These are phyloP conservation scores for Metschnikowia baotianmanensis DNA, from an alignment of 805 yeast genomes.

Conservation along the genomic window DNA sequence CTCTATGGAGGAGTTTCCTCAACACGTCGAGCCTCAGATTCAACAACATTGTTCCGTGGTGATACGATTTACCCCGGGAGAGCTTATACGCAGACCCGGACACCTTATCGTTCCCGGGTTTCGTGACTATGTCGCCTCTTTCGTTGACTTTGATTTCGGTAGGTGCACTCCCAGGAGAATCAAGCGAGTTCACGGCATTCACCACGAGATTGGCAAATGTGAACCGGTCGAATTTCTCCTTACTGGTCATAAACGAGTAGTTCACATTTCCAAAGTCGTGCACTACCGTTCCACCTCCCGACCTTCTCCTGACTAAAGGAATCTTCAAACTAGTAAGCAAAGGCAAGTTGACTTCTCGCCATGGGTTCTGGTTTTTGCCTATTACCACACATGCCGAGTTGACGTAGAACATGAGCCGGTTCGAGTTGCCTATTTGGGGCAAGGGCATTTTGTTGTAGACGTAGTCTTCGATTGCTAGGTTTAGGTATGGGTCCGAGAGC, in stretches of 20 bases:
- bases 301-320: constrained; percentile 71
- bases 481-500: constrained; percentile 64
- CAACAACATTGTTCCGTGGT: constrained; percentile 94
- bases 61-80: constrained; percentile 77
- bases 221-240: constrained; percentile 60
- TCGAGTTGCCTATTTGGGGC: constrained; percentile 20
- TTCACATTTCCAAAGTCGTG: constrained; percentile 90
- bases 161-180: constrained; percentile 11
- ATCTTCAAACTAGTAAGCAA: constrained; percentile 48
- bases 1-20: constrained; percentile 55
- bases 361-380: constrained; percentile 95
- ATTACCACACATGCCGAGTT: constrained; percentile 87
- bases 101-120: constrained; percentile 49
- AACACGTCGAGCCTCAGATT: constrained; percentile 60
- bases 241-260: constrained; percentile 73
- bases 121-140: constrained; percentile 76
- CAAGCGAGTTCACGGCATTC: constrained; percentile 26
- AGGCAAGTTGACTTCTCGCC: constrained; percentile 75
- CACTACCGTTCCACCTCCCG: constrained; percentile 97
- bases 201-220: constrained; percentile 49
- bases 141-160: constrained; percentile 57
- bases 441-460: constrained; percentile 65
- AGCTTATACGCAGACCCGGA: constrained; percentile 94
- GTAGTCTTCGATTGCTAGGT: constrained; percentile 80
- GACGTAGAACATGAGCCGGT: constrained; percentile 66